These are phyloP conservation scores for Trichophyton verrucosum DNA, from an alignment of 2,329 filamentous ascomycete species.

Conservation along the genomic window DNA sequence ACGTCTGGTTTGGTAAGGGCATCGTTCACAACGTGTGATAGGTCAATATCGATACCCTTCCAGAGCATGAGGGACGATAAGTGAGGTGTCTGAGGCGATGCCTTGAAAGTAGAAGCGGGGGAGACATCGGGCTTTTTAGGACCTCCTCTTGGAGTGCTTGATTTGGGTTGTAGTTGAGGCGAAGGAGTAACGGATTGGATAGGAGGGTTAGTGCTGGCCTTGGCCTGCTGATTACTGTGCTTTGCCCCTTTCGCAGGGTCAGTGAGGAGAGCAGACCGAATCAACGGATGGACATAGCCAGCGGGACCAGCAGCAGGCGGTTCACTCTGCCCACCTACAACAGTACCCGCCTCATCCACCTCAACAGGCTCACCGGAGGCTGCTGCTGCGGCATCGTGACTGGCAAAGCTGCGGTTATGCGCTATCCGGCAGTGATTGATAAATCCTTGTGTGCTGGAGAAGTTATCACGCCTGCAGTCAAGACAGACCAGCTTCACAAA, in stretches of 20 bases:
- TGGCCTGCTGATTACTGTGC: slow-evolving; percentile 4
- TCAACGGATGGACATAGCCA: slow-evolving; percentile 51
- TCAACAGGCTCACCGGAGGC: slow-evolving; percentile 77
- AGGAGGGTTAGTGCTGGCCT: slow-evolving; percentile 16
- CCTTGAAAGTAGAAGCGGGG: slow-evolving; percentile 35
- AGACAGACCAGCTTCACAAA: slow-evolving; percentile 83
- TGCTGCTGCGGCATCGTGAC: slow-evolving; percentile 84
- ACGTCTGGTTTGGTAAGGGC: slow-evolving; percentile 33
- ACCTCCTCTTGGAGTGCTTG: neutral
- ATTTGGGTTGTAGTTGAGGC: neutral
- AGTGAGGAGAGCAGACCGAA: slow-evolving; percentile 42
- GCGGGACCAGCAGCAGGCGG: slow-evolving; percentile 23
- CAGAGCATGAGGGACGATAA: slow-evolving; percentile 53
- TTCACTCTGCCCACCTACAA: slow-evolving; percentile 31
- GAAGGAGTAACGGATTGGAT: neutral
- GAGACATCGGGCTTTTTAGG: neutral
- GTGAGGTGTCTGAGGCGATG: slow-evolving; percentile 50
- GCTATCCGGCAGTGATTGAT: slow-evolving; percentile 98
- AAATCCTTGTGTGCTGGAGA: slow-evolving; percentile 95
- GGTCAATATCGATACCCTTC: slow-evolving; percentile 49
- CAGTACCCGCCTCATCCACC: slow-evolving; percentile 44
- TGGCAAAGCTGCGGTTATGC: slow-evolving; percentile 86
- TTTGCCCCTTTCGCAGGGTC: slow-evolving; percentile 18
- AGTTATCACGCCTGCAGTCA: slow-evolving; percentile 79
- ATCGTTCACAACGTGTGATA: slow-evolving; percentile 48